phyloP scores from a whole-genome alignment of 805 yeast genomes.

The Yarrowia sp. region DNA sequence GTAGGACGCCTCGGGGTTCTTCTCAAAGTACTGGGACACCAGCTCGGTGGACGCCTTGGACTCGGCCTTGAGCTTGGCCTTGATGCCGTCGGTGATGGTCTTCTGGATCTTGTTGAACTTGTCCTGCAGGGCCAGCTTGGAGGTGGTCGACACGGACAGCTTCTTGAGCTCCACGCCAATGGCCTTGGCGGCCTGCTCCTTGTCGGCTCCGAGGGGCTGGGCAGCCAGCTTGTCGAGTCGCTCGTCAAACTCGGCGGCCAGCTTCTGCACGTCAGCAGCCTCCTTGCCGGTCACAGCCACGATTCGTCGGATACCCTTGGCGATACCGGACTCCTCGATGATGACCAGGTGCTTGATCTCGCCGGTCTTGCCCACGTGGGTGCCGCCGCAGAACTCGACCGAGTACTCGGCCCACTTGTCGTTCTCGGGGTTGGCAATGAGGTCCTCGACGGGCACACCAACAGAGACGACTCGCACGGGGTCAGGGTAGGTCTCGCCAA shows the following conservation, averaged over 20 bases:
- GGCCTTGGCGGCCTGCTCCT: constrained; percentile 84
- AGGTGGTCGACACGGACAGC: constrained; percentile 78
- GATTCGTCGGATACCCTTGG: constrained; percentile 97
- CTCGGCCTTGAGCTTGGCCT: constrained; percentile 87
- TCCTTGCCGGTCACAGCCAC: constrained; percentile 95
- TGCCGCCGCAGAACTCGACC: constrained; percentile 99
- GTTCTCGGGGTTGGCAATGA: constrained; percentile 72
- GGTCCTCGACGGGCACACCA: constrained; percentile 86
- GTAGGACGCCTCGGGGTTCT: constrained; percentile 59
- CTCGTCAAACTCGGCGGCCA: constrained; percentile 73
- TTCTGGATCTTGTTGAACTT: constrained; percentile 83
- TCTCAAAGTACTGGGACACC: constrained; percentile 73
- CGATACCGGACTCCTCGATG: constrained; percentile 95
- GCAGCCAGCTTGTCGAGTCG: constrained; percentile 65
- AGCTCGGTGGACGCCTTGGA: constrained; percentile 79
- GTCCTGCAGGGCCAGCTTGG: constrained; percentile 76
- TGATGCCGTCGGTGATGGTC: constrained; percentile 83
- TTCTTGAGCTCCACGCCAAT: constrained; percentile 84
- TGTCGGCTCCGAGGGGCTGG: constrained; percentile 73
- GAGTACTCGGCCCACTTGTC: constrained; percentile 79
- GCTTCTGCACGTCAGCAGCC: constrained; percentile 87
- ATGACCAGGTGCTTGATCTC: constrained; percentile 91
- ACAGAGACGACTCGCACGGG: constrained; percentile 98
- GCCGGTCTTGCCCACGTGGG: constrained; percentile 90
- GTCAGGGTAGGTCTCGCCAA: constrained; percentile 98